Base-by-base conservation (phyloP, 108 stramenopile genomes). In the Conticribra weissflogii region DNA sequence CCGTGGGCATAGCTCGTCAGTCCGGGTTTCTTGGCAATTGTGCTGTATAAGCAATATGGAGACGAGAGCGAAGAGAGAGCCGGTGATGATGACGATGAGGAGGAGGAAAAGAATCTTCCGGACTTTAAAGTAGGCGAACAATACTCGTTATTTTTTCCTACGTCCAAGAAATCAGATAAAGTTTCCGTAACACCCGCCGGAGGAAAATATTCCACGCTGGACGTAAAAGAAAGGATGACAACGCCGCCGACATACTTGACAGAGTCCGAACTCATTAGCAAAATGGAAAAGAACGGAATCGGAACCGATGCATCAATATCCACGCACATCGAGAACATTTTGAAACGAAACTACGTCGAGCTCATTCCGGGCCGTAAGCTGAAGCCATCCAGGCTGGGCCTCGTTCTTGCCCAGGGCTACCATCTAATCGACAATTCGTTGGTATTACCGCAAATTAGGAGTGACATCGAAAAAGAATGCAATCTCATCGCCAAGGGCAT, bases 251-350 rank as follows among this genome's bases (percentile, higher is more conserved):
- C 85, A 5, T 90, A 92, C 62, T 63, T 97, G 9, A 93, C 93
- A 23, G 96, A 97, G 59, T 87, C 86, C 14, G 93, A 95, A 56
- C 73, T 97, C 60, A 97, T 97, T 60, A 75, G 78, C 3, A 65
- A 78, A 63, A 97, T 97, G 96, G 96, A 97, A 68, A 87, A 88
- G 34, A 72, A 97, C 67, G 94, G 94, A 3, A 97, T 97, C 52
- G 94, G 96, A 17, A 78, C 90, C 0, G 91, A 92, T 70, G 92
- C 91, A 0, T 84, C 81, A 27, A 90, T 92, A 21, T 68, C 88
- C 9, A 90, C 93, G 8, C 97, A 97, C 61, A 96, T 97, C 60
- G 86, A 97, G 61, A 97, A 97, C 54, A 88, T 97, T 57, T 63
- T 81, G 27, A 93, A 90, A 41, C 71, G 97, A 28, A 91, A 93